Evolutionary conservation across 2,329 filamentous ascomycete genomes (phyloP), one percentile per base, ranked within the genome.

Genomic region (Gyromitra esculenta): DNA sequence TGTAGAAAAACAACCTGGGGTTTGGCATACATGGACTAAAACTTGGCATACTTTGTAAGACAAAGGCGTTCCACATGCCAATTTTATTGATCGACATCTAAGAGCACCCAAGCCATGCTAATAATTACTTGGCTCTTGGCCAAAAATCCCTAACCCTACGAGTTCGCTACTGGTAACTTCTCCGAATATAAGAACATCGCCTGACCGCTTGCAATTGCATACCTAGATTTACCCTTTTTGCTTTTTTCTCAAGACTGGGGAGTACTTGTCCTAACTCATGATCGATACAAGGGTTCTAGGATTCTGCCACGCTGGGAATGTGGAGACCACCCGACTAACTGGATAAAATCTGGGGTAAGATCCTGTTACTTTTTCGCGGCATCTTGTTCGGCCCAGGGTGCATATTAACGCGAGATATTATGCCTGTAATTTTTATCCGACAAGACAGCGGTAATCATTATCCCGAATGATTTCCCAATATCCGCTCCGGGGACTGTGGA

Each of bases 311-410:
- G 35, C 35, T 8, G 13, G 7, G 21, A 69, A 50, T 15, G 18
- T 56, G 18, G 21, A 13, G 21, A 13, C 11, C 18, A 5, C 9
- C 52, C 8, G 21, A 35, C 21, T 31, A 25, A 37, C 5, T 41
- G 52, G 54, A 57, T 69, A 69, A 69, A 69, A 68, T 57, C 39
- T 21, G 18, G 65, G 65, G 52, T 60, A 69, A 69, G 52, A 5
- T 37, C 65, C 21, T 15, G 52, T 41, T 25, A 21, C 21, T 31
- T 5, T 15, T 43, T n/a, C 39, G 11, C 41, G 64, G 64, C 64
- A 67, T 57, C 50, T 67, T 18, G n/a, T 21, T 13, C 54, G 65
- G 65, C 37, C 15, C 13, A 21, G 31, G 31, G 15, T 41, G 25
- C n/a, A 18, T 45, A 11, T 45, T 15, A 45, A 45, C 3, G 43